Base-by-base conservation (phyloP, 176 grass and related monocot genomes). In the Carex pumila region DNA sequence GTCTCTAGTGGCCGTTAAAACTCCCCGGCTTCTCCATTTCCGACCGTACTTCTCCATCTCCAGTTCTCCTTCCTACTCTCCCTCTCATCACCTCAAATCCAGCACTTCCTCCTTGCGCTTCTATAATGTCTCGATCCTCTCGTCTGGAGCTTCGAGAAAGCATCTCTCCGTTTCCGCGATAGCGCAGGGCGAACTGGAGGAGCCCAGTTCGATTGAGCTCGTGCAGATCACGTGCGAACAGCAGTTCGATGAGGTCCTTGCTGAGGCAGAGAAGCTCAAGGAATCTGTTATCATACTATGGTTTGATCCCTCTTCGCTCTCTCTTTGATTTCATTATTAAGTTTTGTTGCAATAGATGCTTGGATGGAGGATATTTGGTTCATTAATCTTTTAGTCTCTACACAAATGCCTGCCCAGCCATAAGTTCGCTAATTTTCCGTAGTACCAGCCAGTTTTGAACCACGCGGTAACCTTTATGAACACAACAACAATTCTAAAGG, bases 271-370 rank as follows among this genome's bases (percentile, higher is more conserved):
- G 86, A 90, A 85, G 87, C 85, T 87, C 77, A 79, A 78, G 80
- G 85, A 72, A 43, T 84, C 89, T 81, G 76, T 98, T 79, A 81
- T 95, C 61, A 71, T 98, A 69, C 83, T 98, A 41, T 95, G 93
- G 96, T 93, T 81, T 29, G 75, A 63, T 78, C 47, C 63, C 21
- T 41, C 32, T 19, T 18, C 58, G 62, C 15, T 62, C 9, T 55
- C 6, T 63, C 62, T 43, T 45, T 21, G 14, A 17, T 53, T 21
- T 50, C 10, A 50, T 50, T 2, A 50, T 50, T 50, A 50, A 50
- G 47, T 50, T 50, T 50, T 12, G 11, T 50, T 50, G 47, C 10
- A 2, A 2, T 50, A 49, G 11, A 50, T 50, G 47, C 47, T 12
- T 50, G 47, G 47, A 12, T 11, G 9, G 47, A 50, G 47, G 47